Percentiles rank a stretch among this genome's conserved stretches.
These are phyloP conservation scores for Globisporangium viniferum DNA, from an alignment of 352 stramenopile genomes.

Conservation along the genomic window DNA sequence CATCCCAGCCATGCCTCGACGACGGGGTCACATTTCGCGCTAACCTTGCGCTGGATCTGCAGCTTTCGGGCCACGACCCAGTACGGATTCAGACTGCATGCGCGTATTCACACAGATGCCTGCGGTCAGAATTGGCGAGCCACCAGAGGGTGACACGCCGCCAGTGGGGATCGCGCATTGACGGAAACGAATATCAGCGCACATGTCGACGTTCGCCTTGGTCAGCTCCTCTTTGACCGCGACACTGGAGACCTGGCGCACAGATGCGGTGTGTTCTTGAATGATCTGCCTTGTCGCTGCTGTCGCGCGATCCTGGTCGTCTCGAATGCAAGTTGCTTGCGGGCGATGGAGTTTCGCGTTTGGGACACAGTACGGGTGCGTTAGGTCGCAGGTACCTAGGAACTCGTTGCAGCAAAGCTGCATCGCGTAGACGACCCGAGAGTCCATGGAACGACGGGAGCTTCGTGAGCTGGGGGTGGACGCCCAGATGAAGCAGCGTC, in stretches of 20 bases:
- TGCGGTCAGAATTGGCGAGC: not conserved
- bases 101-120: not conserved
- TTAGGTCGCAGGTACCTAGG: slow-evolving; percentile 23
- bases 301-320: not conserved
- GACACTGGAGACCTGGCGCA: slow-evolving; percentile 15
- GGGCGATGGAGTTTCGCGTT: not conserved
- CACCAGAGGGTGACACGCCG: not conserved
- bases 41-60: not conserved
- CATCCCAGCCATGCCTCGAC: slow-evolving; percentile 19
- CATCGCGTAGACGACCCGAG: slow-evolving; percentile 9
- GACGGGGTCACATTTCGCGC: not conserved
- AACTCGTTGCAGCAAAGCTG: slow-evolving; percentile 40
- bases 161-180: not conserved
- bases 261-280: not conserved
- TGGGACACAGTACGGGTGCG: slow-evolving; percentile 20
- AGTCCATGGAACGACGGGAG: slow-evolving; percentile 30
- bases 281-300: slow-evolving; percentile 13
- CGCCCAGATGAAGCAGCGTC: slow-evolving; percentile 32
- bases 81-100: not conserved
- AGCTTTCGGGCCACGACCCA: not conserved
- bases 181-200: not conserved
- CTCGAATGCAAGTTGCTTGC: slow-evolving; percentile 15
- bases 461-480: slow-evolving; percentile 20
- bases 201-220: not conserved
- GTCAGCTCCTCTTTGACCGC: not conserved